phyloP scores from a whole-genome alignment of 768 basidiomycete genomes.

The Albatrellus ellisii region DNA sequence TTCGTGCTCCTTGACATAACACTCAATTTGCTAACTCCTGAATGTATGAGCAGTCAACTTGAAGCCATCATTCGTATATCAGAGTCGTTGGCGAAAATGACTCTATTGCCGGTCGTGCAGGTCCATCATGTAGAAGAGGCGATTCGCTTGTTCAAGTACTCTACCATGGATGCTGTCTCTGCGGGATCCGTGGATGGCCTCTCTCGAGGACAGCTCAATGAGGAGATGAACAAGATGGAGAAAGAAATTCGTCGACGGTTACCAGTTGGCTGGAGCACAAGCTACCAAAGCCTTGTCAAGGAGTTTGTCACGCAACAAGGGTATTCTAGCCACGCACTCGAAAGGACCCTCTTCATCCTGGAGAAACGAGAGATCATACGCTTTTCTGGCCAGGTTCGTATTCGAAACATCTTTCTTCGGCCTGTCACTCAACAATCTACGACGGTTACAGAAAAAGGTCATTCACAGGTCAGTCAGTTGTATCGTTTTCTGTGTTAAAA shows the following conservation, averaged over 20 bases:
- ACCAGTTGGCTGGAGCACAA: slow-evolving; percentile 94
- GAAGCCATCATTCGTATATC: slow-evolving; percentile 99
- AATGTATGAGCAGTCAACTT: slow-evolving; percentile 46
- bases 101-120: slow-evolving; percentile 73
- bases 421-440: not conserved
- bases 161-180: slow-evolving; percentile 97
- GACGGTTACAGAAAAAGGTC: slow-evolving; percentile 12
- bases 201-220: slow-evolving; percentile 82
- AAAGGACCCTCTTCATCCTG: slow-evolving; percentile 79
- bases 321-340: slow-evolving; percentile 81
- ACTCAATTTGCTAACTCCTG: slow-evolving; percentile 3
- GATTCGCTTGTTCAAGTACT: slow-evolving; percentile 95
- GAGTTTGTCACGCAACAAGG: slow-evolving; percentile 94
- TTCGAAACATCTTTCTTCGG: not conserved
- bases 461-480: slow-evolving; percentile 11
- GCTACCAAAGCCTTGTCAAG: slow-evolving; percentile 82
- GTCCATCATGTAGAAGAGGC: slow-evolving; percentile 96
- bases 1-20: slow-evolving; percentile 24
- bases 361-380: slow-evolving; percentile 94
- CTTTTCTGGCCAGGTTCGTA: slow-evolving; percentile 57
- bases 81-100: slow-evolving; percentile 91
- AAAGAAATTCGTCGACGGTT: slow-evolving; percentile 71
- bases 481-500: not conserved
- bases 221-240: slow-evolving; percentile 86
- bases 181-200: slow-evolving; percentile 90